These are phyloP conservation scores for Chlorella vulgaris DNA, from an alignment of 139 green algal genomes.

Conservation along the genomic window DNA sequence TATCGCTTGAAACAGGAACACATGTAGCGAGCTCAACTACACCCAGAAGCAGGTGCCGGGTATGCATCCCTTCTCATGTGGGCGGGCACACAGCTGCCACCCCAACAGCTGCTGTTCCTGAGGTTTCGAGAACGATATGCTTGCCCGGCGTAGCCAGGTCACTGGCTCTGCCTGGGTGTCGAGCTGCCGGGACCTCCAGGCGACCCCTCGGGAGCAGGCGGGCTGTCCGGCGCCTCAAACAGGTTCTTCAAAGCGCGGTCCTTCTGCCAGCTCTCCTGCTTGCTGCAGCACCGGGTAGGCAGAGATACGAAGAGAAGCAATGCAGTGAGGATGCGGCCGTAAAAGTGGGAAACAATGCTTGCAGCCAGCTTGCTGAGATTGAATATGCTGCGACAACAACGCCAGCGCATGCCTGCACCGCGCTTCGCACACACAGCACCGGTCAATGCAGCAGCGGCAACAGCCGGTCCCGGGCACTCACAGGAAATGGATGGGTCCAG, in stretches of 20 bases:
- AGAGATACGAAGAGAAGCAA: neutral
- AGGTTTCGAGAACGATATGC: neutral
- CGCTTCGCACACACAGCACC: no score
- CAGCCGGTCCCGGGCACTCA: neutral
- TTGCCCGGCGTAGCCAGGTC: neutral
- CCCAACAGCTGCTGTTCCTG: neutral
- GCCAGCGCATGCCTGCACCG: neutral
- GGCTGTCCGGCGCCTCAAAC: neutral
- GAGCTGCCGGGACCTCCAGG: no score
- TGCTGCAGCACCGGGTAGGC: neutral
- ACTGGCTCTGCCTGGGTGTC: no score
- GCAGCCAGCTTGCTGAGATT: no score
- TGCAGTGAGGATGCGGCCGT: no score
- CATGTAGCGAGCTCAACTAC: no score
- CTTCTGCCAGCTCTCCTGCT: slow-evolving; percentile 36
- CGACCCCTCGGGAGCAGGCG: neutral
- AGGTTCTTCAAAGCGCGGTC: slow-evolving; percentile 33
- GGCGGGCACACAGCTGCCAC: neutral
- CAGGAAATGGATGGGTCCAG: slow-evolving; percentile 39
- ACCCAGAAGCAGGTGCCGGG: no score
- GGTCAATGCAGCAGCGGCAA: no score
- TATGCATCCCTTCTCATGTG: no score
- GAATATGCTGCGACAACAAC: no score
- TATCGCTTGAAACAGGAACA: no score
- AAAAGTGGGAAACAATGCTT: no score